Percentiles rank a stretch among this genome's conserved stretches.
phyloP scores from a whole-genome alignment of 768 basidiomycete species.

The Psilocybe tampanensis region DNA sequence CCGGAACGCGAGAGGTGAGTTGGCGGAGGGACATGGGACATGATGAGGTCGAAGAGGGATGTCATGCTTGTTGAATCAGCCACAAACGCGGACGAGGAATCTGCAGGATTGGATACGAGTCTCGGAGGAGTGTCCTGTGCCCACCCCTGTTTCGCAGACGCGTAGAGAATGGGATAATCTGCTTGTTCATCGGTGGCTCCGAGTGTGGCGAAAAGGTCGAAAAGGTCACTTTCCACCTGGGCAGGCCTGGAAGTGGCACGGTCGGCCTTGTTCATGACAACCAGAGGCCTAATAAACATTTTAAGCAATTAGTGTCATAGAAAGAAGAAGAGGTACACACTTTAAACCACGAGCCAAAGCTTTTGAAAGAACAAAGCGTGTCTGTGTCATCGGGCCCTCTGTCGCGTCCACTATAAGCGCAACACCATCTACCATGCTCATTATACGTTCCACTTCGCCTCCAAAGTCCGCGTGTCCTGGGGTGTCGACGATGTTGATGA shows the following conservation, averaged over 20 bases:
- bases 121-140: conserved; percentile 32
- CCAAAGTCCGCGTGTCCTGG: conserved; percentile 68
- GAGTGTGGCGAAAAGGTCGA: conserved; percentile 52
- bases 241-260: conserved; percentile 42
- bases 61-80: conserved; percentile 35
- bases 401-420: conserved; percentile 63
- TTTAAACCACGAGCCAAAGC: conserved; percentile 44
- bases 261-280: conserved; percentile 56
- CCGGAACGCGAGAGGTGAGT: conserved; percentile 34
- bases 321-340: conserved; percentile 26
- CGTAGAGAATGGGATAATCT: conserved; percentile 53
- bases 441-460: conserved; percentile 61
- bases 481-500: conserved; percentile 63
- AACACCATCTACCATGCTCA: conserved; percentile 65
- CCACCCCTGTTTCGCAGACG: conserved; percentile 55
- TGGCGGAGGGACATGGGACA: conserved; percentile 45
- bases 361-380: conserved; percentile 51
- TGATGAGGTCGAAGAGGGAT: conserved; percentile 48
- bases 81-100: conserved; percentile 3
- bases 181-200: conserved; percentile 54
- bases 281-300: conserved; percentile 36
- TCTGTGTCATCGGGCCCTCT: conserved; percentile 65
- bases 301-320: neutral
- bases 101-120: conserved; percentile 19
- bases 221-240: conserved; percentile 52